These are phyloP conservation scores for Backusella tarrabulga DNA, from an alignment of 192 early-diverging fungal species.

Conservation along the genomic window DNA sequence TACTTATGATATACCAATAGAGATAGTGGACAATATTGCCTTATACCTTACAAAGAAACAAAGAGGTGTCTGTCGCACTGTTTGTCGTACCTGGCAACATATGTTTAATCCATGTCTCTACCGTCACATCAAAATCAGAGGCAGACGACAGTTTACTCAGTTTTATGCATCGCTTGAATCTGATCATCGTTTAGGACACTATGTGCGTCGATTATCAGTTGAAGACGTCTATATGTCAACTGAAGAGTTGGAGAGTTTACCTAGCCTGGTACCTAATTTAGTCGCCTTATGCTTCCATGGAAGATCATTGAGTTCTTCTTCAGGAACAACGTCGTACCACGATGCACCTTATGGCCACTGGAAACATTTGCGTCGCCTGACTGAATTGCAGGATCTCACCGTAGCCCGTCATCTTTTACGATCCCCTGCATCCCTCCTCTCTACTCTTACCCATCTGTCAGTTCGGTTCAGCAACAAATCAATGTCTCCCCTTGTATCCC, in stretches of 20 bases:
- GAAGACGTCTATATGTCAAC: slow-evolving; percentile 6
- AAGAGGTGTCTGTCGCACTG: slow-evolving; percentile 1
- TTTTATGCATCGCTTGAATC: not conserved
- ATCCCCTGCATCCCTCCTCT: not conserved
- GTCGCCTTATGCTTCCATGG: not conserved
- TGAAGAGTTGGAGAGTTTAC: not conserved
- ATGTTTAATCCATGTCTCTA: slow-evolving; percentile 8
- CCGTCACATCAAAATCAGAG: not conserved
- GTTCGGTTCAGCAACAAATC: not conserved
- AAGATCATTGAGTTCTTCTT: not conserved
- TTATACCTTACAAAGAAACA: slow-evolving; percentile 6
- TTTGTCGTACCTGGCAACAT: not conserved
- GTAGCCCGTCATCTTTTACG: not conserved
- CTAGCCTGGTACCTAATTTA: not conserved
- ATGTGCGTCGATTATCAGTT: not conserved
- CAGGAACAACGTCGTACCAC: not conserved
- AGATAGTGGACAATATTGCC: not conserved
- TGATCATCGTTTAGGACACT: not conserved
- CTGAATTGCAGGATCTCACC: not conserved
- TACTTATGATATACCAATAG: slow-evolving; percentile 2
- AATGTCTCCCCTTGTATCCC: not conserved
- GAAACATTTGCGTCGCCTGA: not conserved
- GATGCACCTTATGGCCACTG: not conserved
- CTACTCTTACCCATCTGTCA: not conserved
- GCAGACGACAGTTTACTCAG: not conserved